Evolutionary conservation across 139 green algal genomes (phyloP).

Genomic region (Deuterostichococcus epilithicus): DNA sequence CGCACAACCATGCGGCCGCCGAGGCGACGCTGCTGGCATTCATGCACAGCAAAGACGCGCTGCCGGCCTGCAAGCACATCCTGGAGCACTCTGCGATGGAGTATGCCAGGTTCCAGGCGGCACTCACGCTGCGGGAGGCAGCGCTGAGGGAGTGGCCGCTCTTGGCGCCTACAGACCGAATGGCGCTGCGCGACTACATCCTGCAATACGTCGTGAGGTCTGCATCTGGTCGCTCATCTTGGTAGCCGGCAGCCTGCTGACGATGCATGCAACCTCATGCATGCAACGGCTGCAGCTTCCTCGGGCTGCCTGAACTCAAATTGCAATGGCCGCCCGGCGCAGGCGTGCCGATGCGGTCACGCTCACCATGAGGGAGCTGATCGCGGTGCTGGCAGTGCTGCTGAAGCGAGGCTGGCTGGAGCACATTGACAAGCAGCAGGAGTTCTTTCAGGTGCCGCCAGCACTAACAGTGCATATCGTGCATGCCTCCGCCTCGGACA

Average conservation of each 20-base stretch:
- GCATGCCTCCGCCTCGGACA: neutral
- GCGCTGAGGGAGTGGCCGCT: conserved; percentile 55
- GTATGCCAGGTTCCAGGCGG: conserved; percentile 50
- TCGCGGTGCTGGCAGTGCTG: conserved; percentile 43
- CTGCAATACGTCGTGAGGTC: conserved; percentile 42
- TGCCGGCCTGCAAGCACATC: conserved; percentile 54
- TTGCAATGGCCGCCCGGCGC: conserved; percentile 3
- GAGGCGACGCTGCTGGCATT: conserved; percentile 60
- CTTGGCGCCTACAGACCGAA: conserved; percentile 11
- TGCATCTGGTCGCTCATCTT: neutral
- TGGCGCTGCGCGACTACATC: conserved; percentile 42
- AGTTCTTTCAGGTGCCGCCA: conserved; percentile 33
- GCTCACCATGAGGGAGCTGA: conserved; percentile 35
- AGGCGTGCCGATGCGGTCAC: conserved; percentile 9
- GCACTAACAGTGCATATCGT: neutral
- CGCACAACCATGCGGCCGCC: conserved; percentile 19
- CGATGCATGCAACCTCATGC: neutral
- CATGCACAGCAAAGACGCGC: conserved; percentile 21
- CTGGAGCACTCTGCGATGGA: conserved; percentile 34
- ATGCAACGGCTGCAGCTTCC: neutral
- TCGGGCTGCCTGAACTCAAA: neutral
- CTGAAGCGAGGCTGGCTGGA: conserved; percentile 75
- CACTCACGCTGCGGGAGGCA: conserved; percentile 50
- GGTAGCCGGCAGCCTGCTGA: neutral
- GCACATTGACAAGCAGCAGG: conserved; percentile 16